phyloP scores from a whole-genome alignment of 2,329 filamentous ascomycete genomes.

The Ophiostoma australiae region DNA sequence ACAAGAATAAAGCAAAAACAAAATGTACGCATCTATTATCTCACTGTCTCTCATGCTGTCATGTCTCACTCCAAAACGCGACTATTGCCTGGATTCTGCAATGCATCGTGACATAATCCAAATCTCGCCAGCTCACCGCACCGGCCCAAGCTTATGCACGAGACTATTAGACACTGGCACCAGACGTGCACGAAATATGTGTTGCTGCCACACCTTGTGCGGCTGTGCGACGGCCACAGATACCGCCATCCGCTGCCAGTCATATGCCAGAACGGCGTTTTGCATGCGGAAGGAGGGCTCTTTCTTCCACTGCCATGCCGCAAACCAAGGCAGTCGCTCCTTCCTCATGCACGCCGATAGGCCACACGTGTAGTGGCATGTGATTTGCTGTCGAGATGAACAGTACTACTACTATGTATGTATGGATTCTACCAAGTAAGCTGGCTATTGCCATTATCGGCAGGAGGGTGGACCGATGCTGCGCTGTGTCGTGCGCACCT shows the following conservation, averaged over 20 bases:
- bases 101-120: no score
- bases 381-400: conserved; percentile 20
- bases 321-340: conserved; percentile 14
- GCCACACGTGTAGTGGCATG: conserved; percentile 21
- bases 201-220: background rate
- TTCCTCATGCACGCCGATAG: background rate
- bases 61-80: background rate
- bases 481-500: background rate
- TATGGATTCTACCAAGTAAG: background rate
- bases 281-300: background rate
- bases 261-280: background rate
- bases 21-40: background rate
- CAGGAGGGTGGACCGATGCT: conserved; percentile 4
- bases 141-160: background rate
- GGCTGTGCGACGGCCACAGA: background rate
- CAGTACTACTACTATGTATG: background rate
- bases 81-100: background rate
- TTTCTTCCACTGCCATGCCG: conserved; percentile 12
- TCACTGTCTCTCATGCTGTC: background rate
- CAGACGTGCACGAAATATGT: background rate
- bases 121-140: background rate
- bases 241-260: conserved; percentile 2
- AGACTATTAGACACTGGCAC: background rate
- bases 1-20: background rate
- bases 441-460: background rate